phyloP scores from a whole-genome alignment of 1,139 yeast genomes.

The Geotrichum klebahnii region DNA sequence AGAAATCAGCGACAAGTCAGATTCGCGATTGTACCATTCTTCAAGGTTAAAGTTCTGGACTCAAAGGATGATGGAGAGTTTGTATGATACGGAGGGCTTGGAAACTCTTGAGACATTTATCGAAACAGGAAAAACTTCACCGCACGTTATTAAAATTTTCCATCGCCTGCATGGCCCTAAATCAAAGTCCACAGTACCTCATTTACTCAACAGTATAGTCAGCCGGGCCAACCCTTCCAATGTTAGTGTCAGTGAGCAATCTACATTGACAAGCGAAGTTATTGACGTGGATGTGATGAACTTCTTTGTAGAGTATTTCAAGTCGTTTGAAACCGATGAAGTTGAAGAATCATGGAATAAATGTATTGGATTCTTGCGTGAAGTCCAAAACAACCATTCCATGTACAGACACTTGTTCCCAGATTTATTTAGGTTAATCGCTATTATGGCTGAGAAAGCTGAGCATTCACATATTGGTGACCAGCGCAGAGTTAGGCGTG shows the following conservation, averaged over 20 bases:
- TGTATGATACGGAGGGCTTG: constrained; percentile 65
- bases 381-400: constrained; percentile 48
- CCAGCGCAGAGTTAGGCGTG: constrained; percentile 57
- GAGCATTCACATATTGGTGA: constrained; percentile 58
- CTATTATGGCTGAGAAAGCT: constrained; percentile 54
- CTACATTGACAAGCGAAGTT: constrained; percentile 47
- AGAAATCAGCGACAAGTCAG: constrained; percentile 32
- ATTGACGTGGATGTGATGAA: constrained; percentile 44
- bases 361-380: constrained; percentile 56
- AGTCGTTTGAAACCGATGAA: constrained; percentile 67
- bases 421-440: constrained; percentile 49
- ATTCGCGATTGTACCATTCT: constrained; percentile 53
- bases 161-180: constrained; percentile 83
- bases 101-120: constrained; percentile 70
- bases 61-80: constrained; percentile 61
- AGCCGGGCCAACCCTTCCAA: constrained; percentile 43
- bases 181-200: constrained; percentile 70
- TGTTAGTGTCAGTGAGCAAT: constrained; percentile 37
- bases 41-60: constrained; percentile 69
- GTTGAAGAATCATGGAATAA: constrained; percentile 70
- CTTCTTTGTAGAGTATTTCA: constrained; percentile 57
- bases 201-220: constrained; percentile 54
- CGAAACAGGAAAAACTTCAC: constrained; percentile 32
- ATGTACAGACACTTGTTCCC: constrained; percentile 52
- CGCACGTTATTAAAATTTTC: constrained; percentile 49